Evolutionary conservation across 768 basidiomycete genomes (phyloP), one percentile per base, ranked within the genome.

Genomic region (Steccherinum ochraceum): DNA sequence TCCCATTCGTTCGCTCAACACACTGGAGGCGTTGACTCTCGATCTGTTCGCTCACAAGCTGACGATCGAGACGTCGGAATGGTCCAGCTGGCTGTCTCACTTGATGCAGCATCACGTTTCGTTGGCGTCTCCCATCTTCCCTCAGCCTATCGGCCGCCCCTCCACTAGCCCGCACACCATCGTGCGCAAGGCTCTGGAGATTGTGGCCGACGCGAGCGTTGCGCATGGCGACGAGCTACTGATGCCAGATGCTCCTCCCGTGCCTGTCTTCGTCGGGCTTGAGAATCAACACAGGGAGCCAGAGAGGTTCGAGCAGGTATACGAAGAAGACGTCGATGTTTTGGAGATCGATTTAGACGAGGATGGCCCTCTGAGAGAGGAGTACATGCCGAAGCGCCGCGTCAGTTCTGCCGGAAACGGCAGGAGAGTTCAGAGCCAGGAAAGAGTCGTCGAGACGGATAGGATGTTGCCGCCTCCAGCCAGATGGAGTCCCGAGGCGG

Each of bases 311-410:
- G 69, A 77, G 50, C 61, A 69, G 45, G 66, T 48, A 13, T 49
- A 49, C 25, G 57, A 50, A 3, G 61, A 64, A 10, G 24, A 42
- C 13, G 52, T 56, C 19, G 82, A 84, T 52, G 72, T 75, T 2
- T 64, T 80, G 39, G 87, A 89, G 59, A 86, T 91, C 48, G 83
- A 91, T 67, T 71, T 91, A 40, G 89, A 91, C 57, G 84, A 88
- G 63, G 87, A 89, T 60, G 89, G 89, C 2, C 89, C 89, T 26
- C 72, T 91, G 46, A 72, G 87, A 46, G 86, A 89, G 61, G 88
- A 91, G 59, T 90, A 91, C 56, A 65, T 90, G 49, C 89, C 89
- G 12, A 79, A 73, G 57, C 84, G 86, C 47, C 84, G 84, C 46
- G 62, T 71, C 54, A 80, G 73, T 58, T 56, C 56, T 26, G 48